Evolutionary conservation across 768 basidiomycete genomes (phyloP).

Genomic region (Agrocybe praecox): DNA sequence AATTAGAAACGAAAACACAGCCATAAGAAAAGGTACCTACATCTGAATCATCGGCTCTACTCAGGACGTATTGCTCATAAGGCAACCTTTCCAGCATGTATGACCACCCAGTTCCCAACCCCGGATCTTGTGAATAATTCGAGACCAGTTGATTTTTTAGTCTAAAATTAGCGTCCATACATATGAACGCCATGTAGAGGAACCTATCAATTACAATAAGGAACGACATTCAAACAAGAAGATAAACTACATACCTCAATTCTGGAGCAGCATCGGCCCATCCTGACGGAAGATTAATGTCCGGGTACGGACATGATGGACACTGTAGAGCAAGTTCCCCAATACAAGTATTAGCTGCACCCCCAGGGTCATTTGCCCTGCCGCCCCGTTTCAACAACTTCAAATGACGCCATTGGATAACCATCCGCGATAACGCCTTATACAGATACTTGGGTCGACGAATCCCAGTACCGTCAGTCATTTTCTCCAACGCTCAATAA

Average conservation of each 20-base stretch:
- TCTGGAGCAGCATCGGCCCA: constrained; percentile 13
- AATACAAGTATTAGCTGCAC: constrained; percentile 16
- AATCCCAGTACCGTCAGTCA: no score
- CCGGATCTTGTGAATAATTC: constrained; percentile 10
- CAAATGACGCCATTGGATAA: no score
- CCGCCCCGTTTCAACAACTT: constrained; percentile 27
- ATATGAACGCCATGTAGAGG: constrained; percentile 16
- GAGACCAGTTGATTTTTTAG: constrained; percentile 13
- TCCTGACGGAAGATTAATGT: constrained; percentile 27
- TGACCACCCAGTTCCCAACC: constrained; percentile 6
- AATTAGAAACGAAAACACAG: no score
- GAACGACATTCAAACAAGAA: no score
- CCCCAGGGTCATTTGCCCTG: constrained; percentile 18
- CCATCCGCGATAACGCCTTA: constrained; percentile 1
- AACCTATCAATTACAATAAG: constrained; percentile 3
- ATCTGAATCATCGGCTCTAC: constrained; percentile 3
- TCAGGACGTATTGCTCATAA: constrained; percentile 13
- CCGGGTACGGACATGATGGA: no score
- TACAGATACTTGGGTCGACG: no score
- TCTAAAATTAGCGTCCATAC: no score
- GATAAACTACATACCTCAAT: no score
- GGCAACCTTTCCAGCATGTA: constrained; percentile 7
- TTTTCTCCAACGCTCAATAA: no score
- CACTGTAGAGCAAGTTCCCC: constrained; percentile 28
- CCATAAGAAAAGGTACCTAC: constrained; percentile 2